phyloP scores from a whole-genome alignment of 805 yeast species.

The Vanderwaltozyma tropicalis region DNA sequence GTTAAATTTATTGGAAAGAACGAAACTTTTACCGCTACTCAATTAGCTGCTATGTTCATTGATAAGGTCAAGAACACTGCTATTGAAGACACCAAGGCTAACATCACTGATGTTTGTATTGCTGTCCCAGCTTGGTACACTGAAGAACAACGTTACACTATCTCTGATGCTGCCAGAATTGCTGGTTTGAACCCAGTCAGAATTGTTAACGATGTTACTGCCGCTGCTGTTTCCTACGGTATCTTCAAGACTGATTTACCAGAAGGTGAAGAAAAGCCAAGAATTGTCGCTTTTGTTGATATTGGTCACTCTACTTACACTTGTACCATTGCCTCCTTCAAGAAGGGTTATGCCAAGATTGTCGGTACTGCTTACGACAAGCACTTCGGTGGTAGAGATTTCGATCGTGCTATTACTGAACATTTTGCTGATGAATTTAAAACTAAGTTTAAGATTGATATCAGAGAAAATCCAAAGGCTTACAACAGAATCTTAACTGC shows the following conservation, averaged over 20 bases:
- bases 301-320: conserved; percentile 94
- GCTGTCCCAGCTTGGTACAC: conserved; percentile 97
- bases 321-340: conserved; percentile 77
- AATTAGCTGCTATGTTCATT: conserved; percentile 88
- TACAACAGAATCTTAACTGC: conserved; percentile 84
- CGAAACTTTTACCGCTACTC: conserved; percentile 72
- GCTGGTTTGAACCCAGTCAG: conserved; percentile 97
- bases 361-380: conserved; percentile 85
- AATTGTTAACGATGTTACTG: conserved; percentile 92
- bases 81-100: conserved; percentile 61
- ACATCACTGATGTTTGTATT: conserved; percentile 76
- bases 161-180: conserved; percentile 85
- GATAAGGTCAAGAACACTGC: conserved; percentile 79
- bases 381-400: conserved; percentile 96
- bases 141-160: conserved; percentile 91
- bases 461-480: conserved; percentile 85
- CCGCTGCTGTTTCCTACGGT: conserved; percentile 98
- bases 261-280: conserved; percentile 64
- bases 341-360: conserved; percentile 90
- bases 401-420: conserved; percentile 85
- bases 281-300: conserved; percentile 85
- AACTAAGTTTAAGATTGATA: conserved; percentile 84
- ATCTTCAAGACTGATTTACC: conserved; percentile 94
- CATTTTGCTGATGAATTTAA: conserved; percentile 89
- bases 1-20: conserved; percentile 75